phyloP scores from a whole-genome alignment of 768 basidiomycete species.

The Nidularia pulvinata region DNA sequence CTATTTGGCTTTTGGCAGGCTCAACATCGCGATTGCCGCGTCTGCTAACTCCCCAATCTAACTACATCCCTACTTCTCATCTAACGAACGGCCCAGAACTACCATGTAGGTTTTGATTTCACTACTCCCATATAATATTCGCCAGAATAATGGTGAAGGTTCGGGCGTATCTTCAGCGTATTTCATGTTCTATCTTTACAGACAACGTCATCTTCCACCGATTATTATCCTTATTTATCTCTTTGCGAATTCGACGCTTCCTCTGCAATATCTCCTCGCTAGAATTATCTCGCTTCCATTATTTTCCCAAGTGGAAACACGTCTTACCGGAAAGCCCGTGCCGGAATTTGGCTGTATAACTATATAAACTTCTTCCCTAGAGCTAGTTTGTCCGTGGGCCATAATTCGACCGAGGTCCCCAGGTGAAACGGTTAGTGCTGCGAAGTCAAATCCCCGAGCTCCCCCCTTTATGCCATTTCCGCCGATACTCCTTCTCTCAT shows the following conservation, averaged over 20 bases:
- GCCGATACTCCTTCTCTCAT: too few species aligned
- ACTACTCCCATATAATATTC: not conserved
- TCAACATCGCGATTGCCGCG: too few species aligned
- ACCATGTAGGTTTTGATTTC: too few species aligned
- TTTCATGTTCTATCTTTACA: not conserved
- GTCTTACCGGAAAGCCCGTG: not conserved
- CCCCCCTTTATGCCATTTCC: too few species aligned
- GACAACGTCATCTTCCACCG: not conserved
- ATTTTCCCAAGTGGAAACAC: not conserved
- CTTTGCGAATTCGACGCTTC: not conserved
- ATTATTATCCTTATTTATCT: not conserved
- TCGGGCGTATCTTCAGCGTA: constrained; percentile 1
- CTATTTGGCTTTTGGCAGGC: too few species aligned
- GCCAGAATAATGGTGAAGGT: constrained; percentile 9
- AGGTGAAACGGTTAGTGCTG: not conserved
- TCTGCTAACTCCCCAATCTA: too few species aligned
- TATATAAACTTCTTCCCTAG: not conserved
- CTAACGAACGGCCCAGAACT: too few species aligned
- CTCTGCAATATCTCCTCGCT: too few species aligned
- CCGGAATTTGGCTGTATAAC: too few species aligned
- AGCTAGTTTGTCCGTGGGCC: not conserved
- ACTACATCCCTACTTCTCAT: too few species aligned
- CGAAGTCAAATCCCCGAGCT: too few species aligned
- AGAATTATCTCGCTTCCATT: not conserved
- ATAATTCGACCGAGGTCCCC: not conserved